Base-by-base conservation (phyloP, 495 filamentous ascomycete species). In the Penicillium taxi region DNA sequence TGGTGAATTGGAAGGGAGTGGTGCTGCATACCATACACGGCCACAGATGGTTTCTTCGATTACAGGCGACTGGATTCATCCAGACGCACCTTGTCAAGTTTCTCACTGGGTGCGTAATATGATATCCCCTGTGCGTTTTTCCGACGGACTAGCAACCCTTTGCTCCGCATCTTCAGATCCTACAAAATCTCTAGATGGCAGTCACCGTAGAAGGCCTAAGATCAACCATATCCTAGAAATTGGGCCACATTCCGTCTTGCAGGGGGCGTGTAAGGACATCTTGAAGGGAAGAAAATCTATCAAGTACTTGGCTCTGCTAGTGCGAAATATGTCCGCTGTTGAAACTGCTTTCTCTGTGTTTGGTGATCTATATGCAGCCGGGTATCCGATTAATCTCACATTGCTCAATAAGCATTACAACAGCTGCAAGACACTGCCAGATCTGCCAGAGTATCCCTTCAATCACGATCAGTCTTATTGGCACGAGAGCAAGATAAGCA, bases 201-300 rank as follows among this genome's bases (percentile, higher is more conserved):
- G 18, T 32, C 30, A 20, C 14, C 16, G 4, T 2, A 9, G 8
- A 5, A 5, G n/a, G 4, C 9, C 9, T 5, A 27, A 5, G 9
- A 34, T 37, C 4, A 42, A 53, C 13, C 29, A 61, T 4, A 28
- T 75, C 0, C n/a, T 77, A 8, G 74, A 77, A 44, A 44, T 77
- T 12, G 71, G 74, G 0, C 71, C 74, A 0, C 63, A 69, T 26
- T 41, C 50, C 0, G 58, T 58, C 0, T 37, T 78, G 0, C 39
- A 56, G 9, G 54, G 58, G 2, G 57, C 70, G 0, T 44, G 65
- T 8, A 52, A 44, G 7, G 53, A 70, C 6, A 61, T 55, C 18
- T 39, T 40, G 28, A 34, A 31, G 9, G 28, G 2, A 20, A 30
- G 20, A 12, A 21, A 24, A 27, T 30, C 9, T 4, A 29, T 46